These are phyloP conservation scores for Hemisphaericaspora xylofermentans DNA, from an alignment of 1,139 yeast genomes.

Conservation along the genomic window DNA sequence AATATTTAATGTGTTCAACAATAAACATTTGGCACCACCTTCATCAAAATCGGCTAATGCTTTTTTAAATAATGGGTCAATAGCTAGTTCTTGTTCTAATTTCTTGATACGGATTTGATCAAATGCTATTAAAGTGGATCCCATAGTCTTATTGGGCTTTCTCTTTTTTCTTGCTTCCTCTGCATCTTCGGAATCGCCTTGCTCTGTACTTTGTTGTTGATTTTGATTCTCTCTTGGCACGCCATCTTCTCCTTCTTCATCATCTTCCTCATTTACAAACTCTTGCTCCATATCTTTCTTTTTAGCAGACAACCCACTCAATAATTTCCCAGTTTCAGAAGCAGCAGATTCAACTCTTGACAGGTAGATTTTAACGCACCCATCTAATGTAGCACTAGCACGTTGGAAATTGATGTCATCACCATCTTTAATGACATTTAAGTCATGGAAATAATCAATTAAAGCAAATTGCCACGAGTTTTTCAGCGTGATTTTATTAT, in stretches of 20 bases:
- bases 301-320: slow-evolving; percentile 64
- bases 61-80: slow-evolving; percentile 86
- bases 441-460: slow-evolving; percentile 74
- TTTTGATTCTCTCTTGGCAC: slow-evolving; percentile 16
- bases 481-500: slow-evolving; percentile 68
- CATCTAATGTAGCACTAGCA: slow-evolving; percentile 40
- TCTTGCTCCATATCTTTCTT: slow-evolving; percentile 17
- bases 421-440: slow-evolving; percentile 45
- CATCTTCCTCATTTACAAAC: slow-evolving; percentile 9
- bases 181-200: slow-evolving; percentile 16
- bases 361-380: slow-evolving; percentile 42
- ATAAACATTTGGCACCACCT: slow-evolving; percentile 87
- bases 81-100: slow-evolving; percentile 72
- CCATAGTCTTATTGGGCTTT: slow-evolving; percentile 41
- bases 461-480: slow-evolving; percentile 76
- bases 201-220: slow-evolving; percentile 14
- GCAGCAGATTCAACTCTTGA: slow-evolving; percentile 87
- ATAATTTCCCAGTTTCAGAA: slow-evolving; percentile 80
- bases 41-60: slow-evolving; percentile 92
- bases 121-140: slow-evolving; percentile 51
- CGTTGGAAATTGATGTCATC: slow-evolving; percentile 44
- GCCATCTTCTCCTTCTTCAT: slow-evolving; percentile 20
- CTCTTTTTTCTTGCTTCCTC: slow-evolving; percentile 27
- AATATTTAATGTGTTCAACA: slow-evolving; percentile 67
- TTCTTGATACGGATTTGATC: slow-evolving; percentile 64